Conservation (phyloP, 371 early-diverging fungal genomes). For the Mortierella sp. region DNA sequence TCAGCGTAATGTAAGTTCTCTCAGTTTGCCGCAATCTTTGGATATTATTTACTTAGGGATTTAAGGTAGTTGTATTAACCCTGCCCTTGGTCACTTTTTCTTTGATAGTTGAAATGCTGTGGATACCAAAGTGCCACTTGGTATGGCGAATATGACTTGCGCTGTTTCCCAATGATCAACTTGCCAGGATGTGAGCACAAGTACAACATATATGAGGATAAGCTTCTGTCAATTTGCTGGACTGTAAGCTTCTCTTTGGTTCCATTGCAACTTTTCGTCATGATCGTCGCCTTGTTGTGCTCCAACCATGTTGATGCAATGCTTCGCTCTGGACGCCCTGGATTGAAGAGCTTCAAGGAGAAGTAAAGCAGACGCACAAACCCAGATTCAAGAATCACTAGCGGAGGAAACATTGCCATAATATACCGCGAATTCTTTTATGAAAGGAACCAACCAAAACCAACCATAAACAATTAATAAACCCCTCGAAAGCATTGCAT, state of each 20-base stretch:
- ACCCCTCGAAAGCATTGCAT: background rate
- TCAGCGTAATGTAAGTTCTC: slow-evolving; percentile 33
- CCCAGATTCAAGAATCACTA: background rate
- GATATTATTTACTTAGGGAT: too few relatives aligned
- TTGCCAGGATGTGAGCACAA: slow-evolving; percentile 71
- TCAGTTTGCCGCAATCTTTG: too few relatives aligned
- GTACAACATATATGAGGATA: slow-evolving; percentile 62
- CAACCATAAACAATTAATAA: background rate
- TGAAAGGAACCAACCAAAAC: background rate
- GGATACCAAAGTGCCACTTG: slow-evolving; percentile 30
- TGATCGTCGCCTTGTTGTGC: slow-evolving; percentile 67
- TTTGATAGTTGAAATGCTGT: slow-evolving; percentile 48
- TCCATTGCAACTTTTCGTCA: slow-evolving; percentile 65
- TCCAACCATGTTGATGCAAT: slow-evolving; percentile 71
- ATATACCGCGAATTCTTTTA: background rate
- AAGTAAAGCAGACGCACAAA: slow-evolving; percentile 6
- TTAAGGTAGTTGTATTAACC: background rate
- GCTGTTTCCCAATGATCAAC: slow-evolving; percentile 70
- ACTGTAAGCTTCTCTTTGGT: slow-evolving; percentile 63
- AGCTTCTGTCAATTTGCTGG: slow-evolving; percentile 58
- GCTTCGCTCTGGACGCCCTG: slow-evolving; percentile 51
- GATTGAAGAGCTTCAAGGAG: slow-evolving; percentile 51
- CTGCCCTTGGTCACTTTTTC: background rate
- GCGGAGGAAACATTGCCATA: background rate
- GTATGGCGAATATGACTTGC: slow-evolving; percentile 42